Evolutionary conservation across 202 grass and related monocot species (phyloP), one percentile per base, ranked within the genome.

Genomic region (Schoenoplectus tabernaemontani): DNA sequence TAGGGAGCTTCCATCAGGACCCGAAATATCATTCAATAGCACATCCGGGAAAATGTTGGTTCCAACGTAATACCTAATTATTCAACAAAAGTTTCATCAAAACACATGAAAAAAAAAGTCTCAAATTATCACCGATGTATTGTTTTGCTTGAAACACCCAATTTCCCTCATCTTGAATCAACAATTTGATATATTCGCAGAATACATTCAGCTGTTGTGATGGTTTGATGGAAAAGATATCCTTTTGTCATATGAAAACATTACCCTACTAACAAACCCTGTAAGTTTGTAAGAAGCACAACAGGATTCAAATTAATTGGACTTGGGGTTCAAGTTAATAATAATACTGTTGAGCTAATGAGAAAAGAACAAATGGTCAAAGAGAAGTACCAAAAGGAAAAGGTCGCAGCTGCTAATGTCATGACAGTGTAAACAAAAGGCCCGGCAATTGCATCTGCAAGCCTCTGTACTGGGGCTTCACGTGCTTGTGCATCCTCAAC

Each of bases 401-500:
- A 97, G 23, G 93, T 97, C 79, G 87, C 83, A 37, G 90, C 88
- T 76, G 93, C 81, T 78, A 93, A 64, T 5, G 85, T 84, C 85
- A 93, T 93, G 78, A 97, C 89, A 80, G 82, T 93, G 71, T 93
- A 93, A 34, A 91, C 91, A 93, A 97, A 97, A 79, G 93, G 89
- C 48, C 93, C 93, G 47, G 93, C 93, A 90, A 97, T 97, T 61
- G 83, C 85, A 87, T 97, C 93, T 17, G 91, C 93, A 16, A 97
- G 89, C 77, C 90, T 91, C 78, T 97, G 91, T 43, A 97, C 87
- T 43, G 93, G 93, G 64, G 91, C 91, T 93, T 93, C 91, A 32
- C 84, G 89, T 72, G 85, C 85, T 80, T 97, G 93, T n/a, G 93
- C 93, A 79, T 97, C 93, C 72, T 97, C 93, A 91, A 97, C 93